Base-by-base conservation (phyloP, 768 basidiomycete species). In the Kwoniella botswanensis region DNA sequence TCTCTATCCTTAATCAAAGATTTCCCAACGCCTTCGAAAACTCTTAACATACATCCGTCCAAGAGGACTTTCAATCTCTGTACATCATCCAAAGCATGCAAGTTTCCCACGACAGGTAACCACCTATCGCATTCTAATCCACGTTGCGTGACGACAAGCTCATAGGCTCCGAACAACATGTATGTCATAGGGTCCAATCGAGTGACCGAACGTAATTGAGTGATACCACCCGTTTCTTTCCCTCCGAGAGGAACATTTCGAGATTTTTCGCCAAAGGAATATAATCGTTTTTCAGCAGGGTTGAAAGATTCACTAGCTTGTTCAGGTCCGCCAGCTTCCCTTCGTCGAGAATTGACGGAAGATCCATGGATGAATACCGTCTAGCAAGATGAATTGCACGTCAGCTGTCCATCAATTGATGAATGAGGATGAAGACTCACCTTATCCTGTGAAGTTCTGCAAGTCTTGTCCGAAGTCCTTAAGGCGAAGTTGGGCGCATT, bases 401-500 rank as follows among this genome's bases (percentile, higher is more conserved):
- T 35, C 15, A 60, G 59, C 35, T 10, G 46, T 35, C 29, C 35
- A 35, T 35, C 35, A 35, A 35, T 35, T 35, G 35, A 35, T 35
- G 35, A 35, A 35, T 7, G 6, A 58, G 10, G 22, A 43, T 57
- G 15, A 54, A 22, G 57, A 72, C 86, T 41, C 71, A 94, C 94
- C 88, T 92, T 94, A 79, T 97, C 94, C 66, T 89, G 88, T 17
- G 88, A 86, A 2, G 94, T 96, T 55, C 93, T 87, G 6, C 86
- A 86, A 2, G 69, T 76, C 80, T 86, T 89, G 55, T 90, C 90
- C 1, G 89, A 87, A 6, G 88, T 89, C 63, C 91, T 86, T 64
- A 96, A 87, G 3, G 92, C 94, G 82, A 94, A 96, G 82, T 95
- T 94, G 24, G 94, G 94, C 77, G 95, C 93, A 1, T 88, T 89